Evolutionary conservation across 2,329 filamentous ascomycete species (phyloP), one percentile per base, ranked within the genome.

Genomic region (Epichloe sibirici): DNA sequence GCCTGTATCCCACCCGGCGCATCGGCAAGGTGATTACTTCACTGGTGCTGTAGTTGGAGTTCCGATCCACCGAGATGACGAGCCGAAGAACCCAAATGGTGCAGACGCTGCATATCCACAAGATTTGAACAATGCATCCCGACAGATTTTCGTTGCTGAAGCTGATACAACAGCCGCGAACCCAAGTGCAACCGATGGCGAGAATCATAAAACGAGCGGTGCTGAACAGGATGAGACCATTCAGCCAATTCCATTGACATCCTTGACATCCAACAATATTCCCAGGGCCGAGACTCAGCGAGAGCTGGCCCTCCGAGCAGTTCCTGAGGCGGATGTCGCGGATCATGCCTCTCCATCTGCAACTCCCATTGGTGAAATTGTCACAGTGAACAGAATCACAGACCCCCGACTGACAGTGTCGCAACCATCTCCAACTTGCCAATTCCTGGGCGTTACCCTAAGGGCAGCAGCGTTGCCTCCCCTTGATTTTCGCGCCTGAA

Each of bases 401-500:
- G 58, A 60, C 8, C 55, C 48, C 63, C 72, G 48, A 68, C 65
- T 13, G 68, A 73, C 46, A 74, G 76, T 57, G 70, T 74, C 6
- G 72, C 75, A 12, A 79, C 76, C 31, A 78, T 86, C 45, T 82
- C 81, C 51, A 77, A 83, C 61, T 67, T 88, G 49, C 83, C 86
- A 61, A 77, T 89, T 17, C 85, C 85, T 3, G 85, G 85, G 11
- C 75, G 83, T 58, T 89, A 76, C 62, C 82, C 82, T 8, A 73
- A 66, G 57, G 51, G 48, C 21, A 63, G 56, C 51, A 58, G 70
- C 56, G 59, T 82, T 72, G 53, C 77, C 61, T 64, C 51, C 45
- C 42, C 44, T 15, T 64, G 25, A 51, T 25, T 49, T n/a, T 21
- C 34, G 34, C n/a, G 21, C 35, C 21, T 13, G 5, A 21, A 35